Percentiles rank a stretch among this genome's conserved stretches.
Conservation (phyloP, 331 rosid species). For the Telfairia occidentalis region DNA sequence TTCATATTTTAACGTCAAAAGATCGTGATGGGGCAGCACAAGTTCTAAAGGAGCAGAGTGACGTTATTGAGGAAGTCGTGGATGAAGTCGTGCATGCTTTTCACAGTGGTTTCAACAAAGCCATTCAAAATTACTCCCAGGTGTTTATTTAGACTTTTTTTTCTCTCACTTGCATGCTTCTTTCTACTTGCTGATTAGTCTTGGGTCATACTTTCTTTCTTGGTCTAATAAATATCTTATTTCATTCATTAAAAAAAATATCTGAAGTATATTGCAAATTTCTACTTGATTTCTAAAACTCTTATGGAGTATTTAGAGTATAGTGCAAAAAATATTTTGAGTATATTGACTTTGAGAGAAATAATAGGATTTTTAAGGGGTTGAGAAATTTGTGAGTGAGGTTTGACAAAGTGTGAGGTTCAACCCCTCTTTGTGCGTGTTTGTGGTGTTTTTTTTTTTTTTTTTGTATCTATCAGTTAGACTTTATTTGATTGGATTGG, state of each 20-base stretch:
- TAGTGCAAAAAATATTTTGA: too few relatives aligned
- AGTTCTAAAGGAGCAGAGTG: slow-evolving; percentile 89
- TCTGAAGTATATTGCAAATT: neutral
- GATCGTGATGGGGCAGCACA: slow-evolving; percentile 78
- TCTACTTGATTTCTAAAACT: too few relatives aligned
- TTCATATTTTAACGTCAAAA: slow-evolving; percentile 91
- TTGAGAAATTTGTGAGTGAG: too few relatives aligned
- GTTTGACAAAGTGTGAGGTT: too few relatives aligned
- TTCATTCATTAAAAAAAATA: neutral
- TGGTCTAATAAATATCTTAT: neutral
- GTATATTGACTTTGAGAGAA: too few relatives aligned
- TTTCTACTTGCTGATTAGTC: neutral
- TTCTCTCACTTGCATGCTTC: neutral
- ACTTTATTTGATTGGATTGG: too few relatives aligned
- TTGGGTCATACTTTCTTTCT: neutral
- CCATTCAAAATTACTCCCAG: slow-evolving; percentile 99
- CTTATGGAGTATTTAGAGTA: too few relatives aligned
- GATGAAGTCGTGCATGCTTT: slow-evolving; percentile 97
- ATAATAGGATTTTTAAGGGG: too few relatives aligned
- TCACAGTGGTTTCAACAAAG: slow-evolving; percentile 95
- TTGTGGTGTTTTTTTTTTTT: too few relatives aligned
- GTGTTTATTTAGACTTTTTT: slow-evolving; percentile 39
- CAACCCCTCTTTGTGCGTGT: too few relatives aligned
- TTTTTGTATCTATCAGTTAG: too few relatives aligned
- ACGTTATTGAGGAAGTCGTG: slow-evolving; percentile 87